phyloP scores from a whole-genome alignment of 257 asterid species.

The Solanum bulbocastanum region DNA sequence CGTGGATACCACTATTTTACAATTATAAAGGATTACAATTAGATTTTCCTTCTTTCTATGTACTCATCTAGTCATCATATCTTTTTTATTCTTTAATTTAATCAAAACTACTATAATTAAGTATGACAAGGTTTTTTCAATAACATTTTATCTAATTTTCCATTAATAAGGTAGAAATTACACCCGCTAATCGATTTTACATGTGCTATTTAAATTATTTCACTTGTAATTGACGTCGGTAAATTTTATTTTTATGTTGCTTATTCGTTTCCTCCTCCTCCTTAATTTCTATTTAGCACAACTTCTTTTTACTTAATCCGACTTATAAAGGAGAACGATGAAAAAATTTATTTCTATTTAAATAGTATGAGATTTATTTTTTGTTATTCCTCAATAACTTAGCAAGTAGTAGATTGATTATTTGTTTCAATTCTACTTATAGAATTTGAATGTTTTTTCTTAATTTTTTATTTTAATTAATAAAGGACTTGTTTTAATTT shows the following conservation, averaged over 20 bases:
- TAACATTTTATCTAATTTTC: neutral
- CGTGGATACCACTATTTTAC: neutral
- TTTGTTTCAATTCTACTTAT: neutral
- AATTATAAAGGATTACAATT: neutral
- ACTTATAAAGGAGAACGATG: neutral
- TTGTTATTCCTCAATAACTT: neutral
- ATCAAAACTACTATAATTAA: neutral
- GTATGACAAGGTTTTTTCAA: neutral
- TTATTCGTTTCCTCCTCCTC: neutral
- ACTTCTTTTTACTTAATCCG: neutral
- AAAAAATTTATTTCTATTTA: too few relatives aligned
- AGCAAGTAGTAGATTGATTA: neutral
- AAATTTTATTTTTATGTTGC: neutral
- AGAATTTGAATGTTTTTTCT: neutral
- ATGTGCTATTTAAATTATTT: neutral
- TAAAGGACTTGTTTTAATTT: too few relatives aligned
- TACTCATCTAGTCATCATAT: neutral
- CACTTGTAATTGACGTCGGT: neutral
- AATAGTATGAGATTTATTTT: neutral
- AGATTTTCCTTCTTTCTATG: neutral
- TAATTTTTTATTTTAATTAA: too few relatives aligned
- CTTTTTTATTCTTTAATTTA: neutral
- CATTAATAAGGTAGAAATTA: neutral
- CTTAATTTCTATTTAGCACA: too few relatives aligned
- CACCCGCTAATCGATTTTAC: neutral